These are phyloP conservation scores for Coniochaeta sp. DNA, from an alignment of 2,329 filamentous ascomycete genomes.

Conservation along the genomic window DNA sequence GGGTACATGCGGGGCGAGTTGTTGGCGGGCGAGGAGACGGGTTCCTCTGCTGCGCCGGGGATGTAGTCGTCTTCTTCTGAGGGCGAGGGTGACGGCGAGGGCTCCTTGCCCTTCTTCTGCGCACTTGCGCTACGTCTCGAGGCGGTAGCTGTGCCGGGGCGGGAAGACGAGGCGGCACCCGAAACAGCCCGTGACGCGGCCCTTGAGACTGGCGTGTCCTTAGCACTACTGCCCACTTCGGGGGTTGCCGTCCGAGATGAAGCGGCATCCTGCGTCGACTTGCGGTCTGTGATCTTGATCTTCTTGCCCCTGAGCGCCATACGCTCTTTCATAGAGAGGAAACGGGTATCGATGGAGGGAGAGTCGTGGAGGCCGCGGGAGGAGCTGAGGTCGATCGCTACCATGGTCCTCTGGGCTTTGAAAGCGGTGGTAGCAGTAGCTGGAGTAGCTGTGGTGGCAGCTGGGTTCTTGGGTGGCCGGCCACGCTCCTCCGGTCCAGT, in stretches of 20 bases:
- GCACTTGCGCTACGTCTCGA: not conserved
- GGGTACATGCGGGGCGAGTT: not conserved
- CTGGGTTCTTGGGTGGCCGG: conserved; percentile 22
- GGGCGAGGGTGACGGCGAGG: not conserved
- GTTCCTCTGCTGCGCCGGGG: conserved; percentile 13
- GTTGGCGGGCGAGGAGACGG: conserved; percentile 5
- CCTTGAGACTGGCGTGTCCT: not conserved
- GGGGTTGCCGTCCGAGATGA: not conserved
- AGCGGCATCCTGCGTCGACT: not conserved
- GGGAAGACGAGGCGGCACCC: not conserved
- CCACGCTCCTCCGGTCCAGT: conserved; percentile 20
- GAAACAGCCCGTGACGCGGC: not conserved
- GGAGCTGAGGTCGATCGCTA: conserved; percentile 8
- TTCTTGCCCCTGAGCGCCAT: conserved; percentile 46
- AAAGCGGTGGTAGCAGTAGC: not conserved
- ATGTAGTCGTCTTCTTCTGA: conserved; percentile 14
- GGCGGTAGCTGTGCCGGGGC: not conserved
- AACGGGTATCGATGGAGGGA: conserved; percentile 19
- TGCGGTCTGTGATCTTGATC: conserved; percentile 37
- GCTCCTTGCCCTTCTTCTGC: not conserved
- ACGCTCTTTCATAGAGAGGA: conserved; percentile 52
- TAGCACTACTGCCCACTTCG: not conserved
- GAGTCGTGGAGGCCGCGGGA: conserved; percentile 5
- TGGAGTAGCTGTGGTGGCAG: conserved; percentile 5
- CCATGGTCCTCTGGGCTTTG: conserved; percentile 1